Conservation (phyloP, 202 grass and related monocot genomes). For the Carex arenaria region DNA sequence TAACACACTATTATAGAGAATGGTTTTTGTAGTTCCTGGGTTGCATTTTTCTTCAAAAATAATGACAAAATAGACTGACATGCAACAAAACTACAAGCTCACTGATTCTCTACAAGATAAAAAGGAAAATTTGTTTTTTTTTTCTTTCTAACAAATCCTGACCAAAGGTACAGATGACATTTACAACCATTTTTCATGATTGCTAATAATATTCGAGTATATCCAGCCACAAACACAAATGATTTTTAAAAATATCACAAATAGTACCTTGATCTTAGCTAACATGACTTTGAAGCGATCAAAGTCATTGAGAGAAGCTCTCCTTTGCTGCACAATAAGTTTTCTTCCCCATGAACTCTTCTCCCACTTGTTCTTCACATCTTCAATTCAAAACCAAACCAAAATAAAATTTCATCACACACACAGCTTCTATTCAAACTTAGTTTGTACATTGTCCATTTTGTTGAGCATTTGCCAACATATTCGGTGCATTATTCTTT, state of each 20-base stretch:
- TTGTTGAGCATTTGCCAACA: background rate
- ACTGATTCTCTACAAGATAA: background rate
- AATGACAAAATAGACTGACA: background rate
- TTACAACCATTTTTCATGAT: background rate
- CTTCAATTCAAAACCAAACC: conserved; percentile 19
- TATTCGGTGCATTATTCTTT: background rate
- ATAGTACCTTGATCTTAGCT: conserved; percentile 63
- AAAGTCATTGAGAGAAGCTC: conserved; percentile 79
- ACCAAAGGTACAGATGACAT: background rate
- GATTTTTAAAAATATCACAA: background rate
- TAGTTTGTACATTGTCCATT: background rate
- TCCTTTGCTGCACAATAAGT: conserved; percentile 90
- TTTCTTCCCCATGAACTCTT: conserved; percentile 90
- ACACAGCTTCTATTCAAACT: background rate
- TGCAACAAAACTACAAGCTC: background rate
- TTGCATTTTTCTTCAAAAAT: background rate
- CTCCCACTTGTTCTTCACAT: conserved; percentile 91
- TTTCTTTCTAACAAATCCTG: background rate
- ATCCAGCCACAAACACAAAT: background rate
- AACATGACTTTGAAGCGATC: conserved; percentile 89
- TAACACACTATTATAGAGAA: background rate
- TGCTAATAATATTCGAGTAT: background rate
- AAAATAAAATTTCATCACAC: background rate
- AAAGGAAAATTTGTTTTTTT: background rate
- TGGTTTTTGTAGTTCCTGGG: background rate